These are phyloP conservation scores for Chlorella sorokiniana DNA, from an alignment of 139 green algal genomes.

Conservation along the genomic window DNA sequence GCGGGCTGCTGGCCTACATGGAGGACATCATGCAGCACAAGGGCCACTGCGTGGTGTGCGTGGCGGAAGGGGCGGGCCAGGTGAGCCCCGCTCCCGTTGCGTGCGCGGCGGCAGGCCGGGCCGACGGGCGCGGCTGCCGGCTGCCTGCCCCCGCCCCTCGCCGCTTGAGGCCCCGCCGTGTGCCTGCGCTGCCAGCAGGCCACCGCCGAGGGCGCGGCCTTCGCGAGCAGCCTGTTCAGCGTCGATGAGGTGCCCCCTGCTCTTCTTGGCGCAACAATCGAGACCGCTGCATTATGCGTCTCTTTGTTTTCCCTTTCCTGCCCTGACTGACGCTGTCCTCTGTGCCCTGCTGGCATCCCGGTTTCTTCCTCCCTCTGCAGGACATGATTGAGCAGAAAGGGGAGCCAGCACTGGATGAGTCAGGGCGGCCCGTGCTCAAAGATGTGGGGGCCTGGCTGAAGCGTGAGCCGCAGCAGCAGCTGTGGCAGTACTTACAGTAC, in stretches of 20 bases:
- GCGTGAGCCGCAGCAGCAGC: background rate
- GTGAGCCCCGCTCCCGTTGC: constrained; percentile 16
- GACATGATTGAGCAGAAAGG: constrained; percentile 48
- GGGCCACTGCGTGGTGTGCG: constrained; percentile 77
- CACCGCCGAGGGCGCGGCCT: no score
- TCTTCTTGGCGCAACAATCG: no score
- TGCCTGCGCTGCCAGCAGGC: no score
- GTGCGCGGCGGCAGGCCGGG: background rate
- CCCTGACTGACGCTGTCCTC: background rate
- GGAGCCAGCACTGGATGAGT: constrained; percentile 39
- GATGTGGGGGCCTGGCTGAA: constrained; percentile 75
- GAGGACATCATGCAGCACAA: constrained; percentile 80
- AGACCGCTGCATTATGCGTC: no score
- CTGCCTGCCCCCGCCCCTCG: background rate
- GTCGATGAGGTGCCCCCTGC: background rate
- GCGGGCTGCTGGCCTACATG: constrained; percentile 84
- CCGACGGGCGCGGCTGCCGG: background rate
- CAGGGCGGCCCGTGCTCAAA: constrained; percentile 63
- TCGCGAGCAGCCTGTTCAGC: background rate
- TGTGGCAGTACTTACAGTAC: background rate
- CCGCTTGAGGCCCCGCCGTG: no score
- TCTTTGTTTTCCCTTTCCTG: background rate
- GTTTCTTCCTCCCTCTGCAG: constrained; percentile 29
- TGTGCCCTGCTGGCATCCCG: background rate
- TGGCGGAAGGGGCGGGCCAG: constrained; percentile 85